Evolutionary conservation across 2,329 filamentous ascomycete species (phyloP).

Genomic region (Aspergillus pseudoviridinutans): DNA sequence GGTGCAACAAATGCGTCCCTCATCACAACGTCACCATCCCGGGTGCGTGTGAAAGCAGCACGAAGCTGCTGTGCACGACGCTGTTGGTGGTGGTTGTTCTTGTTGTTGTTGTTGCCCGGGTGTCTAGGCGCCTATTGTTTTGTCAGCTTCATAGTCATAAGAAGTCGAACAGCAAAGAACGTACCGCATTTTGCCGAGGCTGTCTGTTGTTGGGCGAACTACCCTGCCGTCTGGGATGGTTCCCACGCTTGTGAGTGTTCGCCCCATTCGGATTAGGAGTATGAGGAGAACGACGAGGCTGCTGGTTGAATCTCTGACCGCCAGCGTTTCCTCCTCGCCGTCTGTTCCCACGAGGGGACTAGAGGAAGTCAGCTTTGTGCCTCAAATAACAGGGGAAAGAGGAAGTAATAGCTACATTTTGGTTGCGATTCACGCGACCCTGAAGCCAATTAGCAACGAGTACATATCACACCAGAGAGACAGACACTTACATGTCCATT

Average conservation of each 20-base stretch:
- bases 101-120: neutral
- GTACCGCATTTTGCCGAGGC: neutral
- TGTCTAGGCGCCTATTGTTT: neutral
- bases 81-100: neutral
- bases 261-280: neutral
- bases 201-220: neutral
- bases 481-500: neutral
- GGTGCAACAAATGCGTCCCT: neutral
- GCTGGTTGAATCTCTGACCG: neutral
- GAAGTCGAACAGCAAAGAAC: neutral
- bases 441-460: neutral
- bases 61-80: neutral
- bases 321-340: neutral
- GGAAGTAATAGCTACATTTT: neutral
- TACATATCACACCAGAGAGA: neutral
- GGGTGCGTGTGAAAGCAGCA: neutral
- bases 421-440: neutral
- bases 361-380: neutral
- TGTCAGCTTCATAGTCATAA: neutral
- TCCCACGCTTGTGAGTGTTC: neutral
- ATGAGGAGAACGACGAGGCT: neutral
- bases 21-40: constrained; percentile 4
- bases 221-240: neutral
- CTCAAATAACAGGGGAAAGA: neutral
- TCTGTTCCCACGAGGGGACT: neutral